These are phyloP conservation scores for Chaetomiaceae sp. DNA, from an alignment of 2,329 filamentous ascomycete species.

Conservation along the genomic window DNA sequence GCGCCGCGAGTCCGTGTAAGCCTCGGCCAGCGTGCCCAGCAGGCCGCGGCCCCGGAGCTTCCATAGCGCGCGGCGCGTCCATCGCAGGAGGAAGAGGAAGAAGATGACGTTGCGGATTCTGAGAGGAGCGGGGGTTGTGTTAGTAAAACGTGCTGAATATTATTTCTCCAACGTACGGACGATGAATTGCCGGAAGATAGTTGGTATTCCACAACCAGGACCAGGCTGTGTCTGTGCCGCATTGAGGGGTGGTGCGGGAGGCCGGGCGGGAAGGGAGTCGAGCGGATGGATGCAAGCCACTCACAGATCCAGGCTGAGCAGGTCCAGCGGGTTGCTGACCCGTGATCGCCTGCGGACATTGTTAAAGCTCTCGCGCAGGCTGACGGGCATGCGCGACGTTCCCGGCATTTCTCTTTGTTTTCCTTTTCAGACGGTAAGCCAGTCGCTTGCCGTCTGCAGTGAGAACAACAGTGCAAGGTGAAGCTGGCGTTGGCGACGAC, in stretches of 20 bases:
- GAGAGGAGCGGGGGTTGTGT: slow-evolving; percentile 1
- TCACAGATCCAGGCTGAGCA: slow-evolving; percentile 65
- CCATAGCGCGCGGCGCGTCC: slow-evolving; percentile 72
- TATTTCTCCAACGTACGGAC: background rate
- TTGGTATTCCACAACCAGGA: no score
- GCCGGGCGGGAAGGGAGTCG: background rate
- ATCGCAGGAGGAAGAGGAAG: slow-evolving; percentile 77
- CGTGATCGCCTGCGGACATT: slow-evolving; percentile 50
- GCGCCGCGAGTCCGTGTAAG: slow-evolving; percentile 66
- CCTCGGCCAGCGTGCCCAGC: slow-evolving; percentile 67
- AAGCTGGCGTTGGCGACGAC: background rate
- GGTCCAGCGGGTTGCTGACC: slow-evolving; percentile 44
- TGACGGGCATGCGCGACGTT: slow-evolving; percentile 64
- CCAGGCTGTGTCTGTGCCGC: background rate
- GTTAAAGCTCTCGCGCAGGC: slow-evolving; percentile 61
- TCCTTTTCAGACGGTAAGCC: no score
- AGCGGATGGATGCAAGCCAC: slow-evolving; percentile 27
- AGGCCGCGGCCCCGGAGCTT: slow-evolving; percentile 85
- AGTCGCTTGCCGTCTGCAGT: background rate
- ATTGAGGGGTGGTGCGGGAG: background rate
- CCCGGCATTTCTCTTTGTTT: slow-evolving; percentile 57
- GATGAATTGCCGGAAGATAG: no score
- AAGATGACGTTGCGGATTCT: slow-evolving; percentile 85
- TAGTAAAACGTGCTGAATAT: background rate
- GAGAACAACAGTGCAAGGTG: no score